Percentiles rank a stretch among this genome's conserved stretches.
Evolutionary conservation across 1,284 basidiomycete species (phyloP).

Genomic region (Papiliotrema flavescens): DNA sequence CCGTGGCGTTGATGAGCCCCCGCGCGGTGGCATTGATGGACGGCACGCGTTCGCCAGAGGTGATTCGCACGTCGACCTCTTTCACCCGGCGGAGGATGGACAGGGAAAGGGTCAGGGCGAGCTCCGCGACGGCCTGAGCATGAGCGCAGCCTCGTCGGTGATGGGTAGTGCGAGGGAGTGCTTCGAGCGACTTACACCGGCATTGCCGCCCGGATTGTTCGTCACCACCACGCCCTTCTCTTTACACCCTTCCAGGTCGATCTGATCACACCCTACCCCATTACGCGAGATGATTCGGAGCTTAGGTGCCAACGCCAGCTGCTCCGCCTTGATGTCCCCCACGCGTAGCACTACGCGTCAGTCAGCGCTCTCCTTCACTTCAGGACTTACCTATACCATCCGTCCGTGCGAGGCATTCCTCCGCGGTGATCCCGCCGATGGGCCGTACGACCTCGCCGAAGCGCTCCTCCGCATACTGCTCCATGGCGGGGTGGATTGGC

Average conservation of each 20-base stretch:
- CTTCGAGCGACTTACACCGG: conserved; percentile 8
- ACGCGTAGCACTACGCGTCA: conserved; percentile 24
- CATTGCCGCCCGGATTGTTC: conserved; percentile 52
- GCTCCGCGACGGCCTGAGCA: conserved; percentile 54
- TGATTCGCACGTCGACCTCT: conserved; percentile 54
- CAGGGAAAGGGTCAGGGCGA: conserved; percentile 59
- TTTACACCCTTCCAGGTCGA: conserved; percentile 50
- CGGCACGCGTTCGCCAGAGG: conserved; percentile 58
- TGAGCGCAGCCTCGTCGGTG: conserved; percentile 36
- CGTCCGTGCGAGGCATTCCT: conserved; percentile 21
- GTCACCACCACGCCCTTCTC: conserved; percentile 58
- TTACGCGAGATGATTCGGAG: conserved; percentile 33
- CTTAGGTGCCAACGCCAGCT: conserved; percentile 15
- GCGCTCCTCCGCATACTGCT: conserved; percentile 29
- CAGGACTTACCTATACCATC: conserved; percentile 29
- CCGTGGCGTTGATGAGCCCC: conserved; percentile 47
- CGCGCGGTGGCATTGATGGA: conserved; percentile 51
- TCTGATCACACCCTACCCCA: conserved; percentile 35
- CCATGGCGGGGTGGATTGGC: conserved; percentile 33
- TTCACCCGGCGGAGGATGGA: conserved; percentile 56
- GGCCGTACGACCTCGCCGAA: conserved; percentile 33
- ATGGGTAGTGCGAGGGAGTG: not conserved
- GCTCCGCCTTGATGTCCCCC: conserved; percentile 13
- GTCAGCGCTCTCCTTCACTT: not conserved
- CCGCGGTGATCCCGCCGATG: conserved; percentile 16